Base-by-base conservation (phyloP, 2,329 filamentous ascomycete genomes). In the Chaetothyriales sp. region DNA sequence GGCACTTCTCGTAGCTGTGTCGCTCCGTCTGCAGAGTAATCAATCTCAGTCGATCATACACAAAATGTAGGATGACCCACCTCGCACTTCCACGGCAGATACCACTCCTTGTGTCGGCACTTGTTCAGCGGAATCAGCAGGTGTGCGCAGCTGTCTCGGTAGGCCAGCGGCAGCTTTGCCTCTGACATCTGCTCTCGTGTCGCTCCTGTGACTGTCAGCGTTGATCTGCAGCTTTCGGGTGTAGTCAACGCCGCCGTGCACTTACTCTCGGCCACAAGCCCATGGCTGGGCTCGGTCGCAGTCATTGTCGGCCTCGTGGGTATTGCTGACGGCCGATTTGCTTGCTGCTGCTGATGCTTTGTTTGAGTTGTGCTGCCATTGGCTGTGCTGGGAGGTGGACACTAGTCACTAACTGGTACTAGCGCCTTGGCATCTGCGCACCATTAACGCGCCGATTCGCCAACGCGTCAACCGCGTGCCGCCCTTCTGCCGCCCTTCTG, bases 1-100 rank as follows among this genome's bases (percentile, higher is more conserved):
- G 92, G 79, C 92, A 98, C 70, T 96, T 96, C 69, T 98, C 92
- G 76, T 98, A 98, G 65, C 82, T 84, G 73, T 98, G 92, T 74
- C 92, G 78, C 76, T 98, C 92, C 68, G 88, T 81, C 92, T 96
- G 65, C 53, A 18, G 22, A 25, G 3, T 6, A 25, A 15, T 44
- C 43, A 20, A 32, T 53, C 48, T 36, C 25, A n/a, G 25, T 25
- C 32, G 39, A 50, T n/a, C n/a, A n/a, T n/a, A n/a, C n/a, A n/a
- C n/a, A n/a, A n/a, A n/a, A n/a, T n/a, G 47, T 20, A 47, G 45
- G 46, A 47, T 55, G 28, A 5, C 83, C 61, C 78, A 96, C 92
- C 78, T 86, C 80, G 70, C 92, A 98, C 77, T 94, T 95, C 92
- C 92, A 98, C 18, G 89, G 89, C 63, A 95, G 73, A 70, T 95